Percentiles rank a stretch among this genome's conserved stretches.
Evolutionary conservation across 2,329 filamentous ascomycete genomes (phyloP).

Genomic region (Cytospora leucostoma): DNA sequence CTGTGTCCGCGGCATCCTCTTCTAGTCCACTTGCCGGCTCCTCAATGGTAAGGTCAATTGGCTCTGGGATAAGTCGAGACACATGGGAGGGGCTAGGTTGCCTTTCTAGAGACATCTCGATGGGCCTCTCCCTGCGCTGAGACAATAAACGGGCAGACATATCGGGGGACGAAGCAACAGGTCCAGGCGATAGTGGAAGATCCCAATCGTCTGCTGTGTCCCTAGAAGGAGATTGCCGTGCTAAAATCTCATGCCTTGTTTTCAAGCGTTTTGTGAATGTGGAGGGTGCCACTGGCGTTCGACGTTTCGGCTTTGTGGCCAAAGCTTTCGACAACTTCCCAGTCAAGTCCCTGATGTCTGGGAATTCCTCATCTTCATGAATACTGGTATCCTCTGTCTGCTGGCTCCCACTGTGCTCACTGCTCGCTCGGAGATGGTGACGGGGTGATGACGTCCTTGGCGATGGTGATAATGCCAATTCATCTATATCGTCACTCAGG

Average conservation of each 20-base stretch:
- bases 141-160: not conserved
- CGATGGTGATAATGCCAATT: slow-evolving; percentile 35
- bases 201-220: slow-evolving; percentile 14
- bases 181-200: slow-evolving; percentile 14
- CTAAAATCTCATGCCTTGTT: slow-evolving; percentile 3
- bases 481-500: slow-evolving; percentile 31
- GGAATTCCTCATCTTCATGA: slow-evolving; percentile 38
- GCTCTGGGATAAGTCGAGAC: not conserved
- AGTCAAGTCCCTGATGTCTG: slow-evolving; percentile 32
- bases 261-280: slow-evolving; percentile 34
- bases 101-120: not conserved
- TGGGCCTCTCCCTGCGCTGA: not conserved
- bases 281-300: slow-evolving; percentile 28
- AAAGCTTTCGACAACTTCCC: slow-evolving; percentile 26
- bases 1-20: slow-evolving; percentile 29
- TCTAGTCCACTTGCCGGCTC: slow-evolving; percentile 24
- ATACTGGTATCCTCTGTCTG: slow-evolving; percentile 38
- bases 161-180: not conserved
- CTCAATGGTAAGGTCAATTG: slow-evolving; percentile 17
- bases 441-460: slow-evolving; percentile 34
- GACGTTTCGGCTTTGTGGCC: slow-evolving; percentile 30
- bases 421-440: slow-evolving; percentile 32
- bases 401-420: slow-evolving; percentile 33
- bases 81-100: not conserved
- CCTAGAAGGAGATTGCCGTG: not conserved